Evolutionary conservation across 108 stramenopile species (phyloP).

Genomic region (Chaetoceros muelleri): DNA sequence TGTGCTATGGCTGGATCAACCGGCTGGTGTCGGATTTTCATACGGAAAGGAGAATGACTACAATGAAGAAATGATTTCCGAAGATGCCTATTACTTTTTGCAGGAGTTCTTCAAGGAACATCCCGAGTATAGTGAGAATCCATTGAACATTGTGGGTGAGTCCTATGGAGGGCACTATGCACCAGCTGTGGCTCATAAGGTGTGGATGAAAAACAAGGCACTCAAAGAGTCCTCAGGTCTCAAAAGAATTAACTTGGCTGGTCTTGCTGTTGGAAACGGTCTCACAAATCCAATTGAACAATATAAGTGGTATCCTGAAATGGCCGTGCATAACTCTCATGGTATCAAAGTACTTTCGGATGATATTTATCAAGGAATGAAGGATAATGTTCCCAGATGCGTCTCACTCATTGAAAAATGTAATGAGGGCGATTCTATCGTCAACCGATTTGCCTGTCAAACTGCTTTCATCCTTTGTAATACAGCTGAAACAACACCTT

Average conservation of each 20-base stretch:
- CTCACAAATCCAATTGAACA: conserved; percentile 89
- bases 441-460: conserved; percentile 68
- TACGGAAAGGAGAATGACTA: conserved; percentile 76
- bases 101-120: conserved; percentile 82
- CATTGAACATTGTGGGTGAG: conserved; percentile 76
- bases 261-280: conserved; percentile 93
- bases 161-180: conserved; percentile 97
- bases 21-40: conserved; percentile 94
- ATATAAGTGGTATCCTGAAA: conserved; percentile 85
- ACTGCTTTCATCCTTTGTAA: conserved; percentile 71
- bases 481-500: conserved; percentile 70
- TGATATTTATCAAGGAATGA: conserved; percentile 59
- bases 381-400: conserved; percentile 62
- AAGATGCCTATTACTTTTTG: conserved; percentile 93
- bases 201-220: conserved; percentile 54
- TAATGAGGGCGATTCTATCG: conserved; percentile 40
- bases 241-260: conserved; percentile 61
- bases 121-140: conserved; percentile 65
- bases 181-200: conserved; percentile 75
- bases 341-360: conserved; percentile 73
- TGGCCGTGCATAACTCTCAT: conserved; percentile 91
- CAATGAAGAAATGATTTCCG: conserved; percentile 84
- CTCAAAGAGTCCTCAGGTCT: conserved; percentile 30
- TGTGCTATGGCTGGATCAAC: conserved; percentile 96
- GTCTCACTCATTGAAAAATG: conserved; percentile 69